phyloP scores from a whole-genome alignment of 2,329 filamentous ascomycete species.

The Hymenoscyphus fraxineus region DNA sequence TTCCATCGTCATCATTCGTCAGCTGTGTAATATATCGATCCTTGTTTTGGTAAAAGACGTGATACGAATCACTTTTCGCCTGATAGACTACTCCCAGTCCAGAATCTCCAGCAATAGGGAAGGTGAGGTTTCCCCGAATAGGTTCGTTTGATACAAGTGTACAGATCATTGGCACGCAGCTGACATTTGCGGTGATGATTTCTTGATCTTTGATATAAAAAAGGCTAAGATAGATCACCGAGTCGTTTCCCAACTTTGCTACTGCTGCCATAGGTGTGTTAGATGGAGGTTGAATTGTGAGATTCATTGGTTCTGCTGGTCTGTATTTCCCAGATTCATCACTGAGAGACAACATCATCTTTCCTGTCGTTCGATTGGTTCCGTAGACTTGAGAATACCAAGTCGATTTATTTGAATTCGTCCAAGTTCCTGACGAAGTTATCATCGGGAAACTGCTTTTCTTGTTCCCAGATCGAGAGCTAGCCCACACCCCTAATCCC shows the following conservation, averaged over 20 bases:
- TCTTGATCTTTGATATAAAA: slow-evolving; percentile 15
- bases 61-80: not conserved
- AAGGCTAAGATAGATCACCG: slow-evolving; percentile 11
- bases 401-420: slow-evolving; percentile 7
- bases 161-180: slow-evolving; percentile 5
- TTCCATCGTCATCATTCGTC: slow-evolving; percentile 4
- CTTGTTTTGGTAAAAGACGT: slow-evolving; percentile 15
- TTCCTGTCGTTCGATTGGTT: slow-evolving; percentile 4
- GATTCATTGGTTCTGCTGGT: slow-evolving; percentile 7
- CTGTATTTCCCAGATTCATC: slow-evolving; percentile 3
- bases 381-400: slow-evolving; percentile 15
- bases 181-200: slow-evolving; percentile 16
- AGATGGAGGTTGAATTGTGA: slow-evolving; percentile 9
- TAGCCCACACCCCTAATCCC: slow-evolving; percentile 1
- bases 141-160: slow-evolving; percentile 3
- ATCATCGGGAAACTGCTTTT: slow-evolving; percentile 8
- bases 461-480: not conserved
- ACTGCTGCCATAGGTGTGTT: slow-evolving; percentile 13
- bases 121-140: not conserved
- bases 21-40: slow-evolving; percentile 14
- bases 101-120: not conserved
- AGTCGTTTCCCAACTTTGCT: slow-evolving; percentile 10
- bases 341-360: slow-evolving; percentile 1
- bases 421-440: slow-evolving; percentile 11
- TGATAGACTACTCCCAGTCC: slow-evolving; percentile 7